phyloP scores from a whole-genome alignment of 2,329 filamentous ascomycete species.

The Scytalidium sp. region DNA sequence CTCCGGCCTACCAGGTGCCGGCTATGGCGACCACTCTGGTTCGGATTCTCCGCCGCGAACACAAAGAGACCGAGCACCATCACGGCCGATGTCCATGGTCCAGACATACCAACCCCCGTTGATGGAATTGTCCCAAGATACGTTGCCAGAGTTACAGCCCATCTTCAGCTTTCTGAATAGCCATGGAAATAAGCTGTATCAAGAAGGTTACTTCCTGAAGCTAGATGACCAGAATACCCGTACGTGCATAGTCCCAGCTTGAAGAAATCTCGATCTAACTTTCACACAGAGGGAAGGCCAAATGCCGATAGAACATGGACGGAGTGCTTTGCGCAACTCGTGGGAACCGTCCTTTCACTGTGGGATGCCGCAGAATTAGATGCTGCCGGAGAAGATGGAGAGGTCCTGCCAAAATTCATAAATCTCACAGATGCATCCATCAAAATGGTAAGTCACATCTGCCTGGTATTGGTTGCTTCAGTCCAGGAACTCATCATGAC shows the following conservation, averaged over 20 bases:
- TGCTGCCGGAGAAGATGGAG: constrained; percentile 76
- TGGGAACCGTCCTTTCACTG: constrained; percentile 89
- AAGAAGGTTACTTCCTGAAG: constrained; percentile 97
- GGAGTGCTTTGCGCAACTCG: constrained; percentile 95
- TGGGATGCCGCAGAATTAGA: constrained; percentile 96
- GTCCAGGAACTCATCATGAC: constrained; percentile 21
- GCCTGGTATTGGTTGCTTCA: constrained; percentile 11
- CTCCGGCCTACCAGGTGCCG: not conserved
- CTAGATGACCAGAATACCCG: constrained; percentile 90
- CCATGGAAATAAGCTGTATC: constrained; percentile 94
- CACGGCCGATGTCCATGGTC: constrained; percentile 80
- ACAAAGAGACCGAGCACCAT: constrained; percentile 43
- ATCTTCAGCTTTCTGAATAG: constrained; percentile 94
- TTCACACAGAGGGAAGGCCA: constrained; percentile 70
- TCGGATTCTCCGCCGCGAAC: constrained; percentile 27
- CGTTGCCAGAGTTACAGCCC: constrained; percentile 86
- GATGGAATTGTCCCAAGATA: constrained; percentile 83
- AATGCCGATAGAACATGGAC: constrained; percentile 87
- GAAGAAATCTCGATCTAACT: constrained; percentile 26
- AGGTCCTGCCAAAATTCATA: constrained; percentile 88
- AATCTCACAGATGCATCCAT: constrained; percentile 97
- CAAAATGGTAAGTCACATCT: constrained; percentile 73
- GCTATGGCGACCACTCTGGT: not conserved
- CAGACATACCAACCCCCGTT: constrained; percentile 81
- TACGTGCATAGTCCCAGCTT: constrained; percentile 47